Evolutionary conservation across 768 basidiomycete species (phyloP), one percentile per base, ranked within the genome.

Genomic region (Russula brevipes): DNA sequence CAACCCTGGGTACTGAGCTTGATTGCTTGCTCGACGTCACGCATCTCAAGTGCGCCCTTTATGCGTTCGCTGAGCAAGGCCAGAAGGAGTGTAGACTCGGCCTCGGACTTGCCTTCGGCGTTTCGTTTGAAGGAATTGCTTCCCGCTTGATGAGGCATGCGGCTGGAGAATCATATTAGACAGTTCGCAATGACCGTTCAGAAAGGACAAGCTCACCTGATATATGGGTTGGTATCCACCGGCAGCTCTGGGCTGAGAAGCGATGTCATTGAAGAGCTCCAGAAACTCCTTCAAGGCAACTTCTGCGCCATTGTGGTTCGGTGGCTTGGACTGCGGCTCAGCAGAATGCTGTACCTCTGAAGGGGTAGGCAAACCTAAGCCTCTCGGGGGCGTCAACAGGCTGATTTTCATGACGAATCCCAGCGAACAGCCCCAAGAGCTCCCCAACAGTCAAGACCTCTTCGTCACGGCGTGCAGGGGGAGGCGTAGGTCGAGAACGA

Each of bases 1-100:
- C 63, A 58, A 36, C 60, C 53, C 49, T 60, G 47, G 4, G 60
- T 53, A 46, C 63, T 64, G 30, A 64, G 63, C 54, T 55, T 44
- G n/a, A 64, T 64, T 3, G 63, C 58, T 0, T 30, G 41, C 24
- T 60, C 54, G 2, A 60, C 0, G 35, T 64, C 63, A 9, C 57
- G 53, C 30, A 51, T 7, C 47, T 64, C 59, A 38, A 36, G 19
- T 44, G 24, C 33, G 17, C 63, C 54, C 3, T 36, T 47, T 42
- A 38, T 6, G 17, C 17, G 39, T 4, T 31, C 47, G 7, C 5
- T n/a, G 14, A 64, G 3, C 9, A 60, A 6, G 17, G 31, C 19
- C 9, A 33, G 41, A n/a, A 60, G 9, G 11, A 64, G 8, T 1
- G 33, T 4, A 5, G 35, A n/a, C 24, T 55, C 35, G 16, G 41